A percentile compares a stretch with the other conserved stretches of the same genome.
phyloP scores from a whole-genome alignment of 75 land plant species.

The Larix kaempferi region DNA sequence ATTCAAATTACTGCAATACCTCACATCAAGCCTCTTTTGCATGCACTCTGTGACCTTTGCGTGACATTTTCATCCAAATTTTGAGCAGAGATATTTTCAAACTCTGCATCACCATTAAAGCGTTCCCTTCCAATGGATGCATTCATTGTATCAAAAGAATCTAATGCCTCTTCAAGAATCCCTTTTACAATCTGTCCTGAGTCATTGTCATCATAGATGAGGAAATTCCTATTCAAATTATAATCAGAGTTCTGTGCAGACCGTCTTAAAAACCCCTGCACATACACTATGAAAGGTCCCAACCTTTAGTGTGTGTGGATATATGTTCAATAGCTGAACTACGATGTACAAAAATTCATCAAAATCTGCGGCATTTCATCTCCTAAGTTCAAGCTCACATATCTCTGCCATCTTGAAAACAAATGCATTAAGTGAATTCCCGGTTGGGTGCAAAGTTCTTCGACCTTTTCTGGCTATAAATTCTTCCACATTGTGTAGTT shows the following conservation, averaged over 20 bases:
- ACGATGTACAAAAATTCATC: too few relatives aligned
- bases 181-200: constrained; percentile 16
- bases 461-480: constrained; percentile 2
- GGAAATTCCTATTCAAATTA: constrained; percentile 9
- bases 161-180: constrained; percentile 6
- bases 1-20: too few relatives aligned
- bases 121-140: background rate
- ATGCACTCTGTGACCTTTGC: background rate
- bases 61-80: background rate
- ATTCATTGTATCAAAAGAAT: background rate
- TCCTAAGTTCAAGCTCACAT: too few relatives aligned
- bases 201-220: constrained; percentile 18
- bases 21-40: too few relatives aligned
- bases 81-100: background rate
- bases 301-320: too few relatives aligned
- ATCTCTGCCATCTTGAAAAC: too few relatives aligned
- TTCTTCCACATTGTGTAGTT: background rate
- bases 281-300: too few relatives aligned
- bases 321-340: too few relatives aligned
- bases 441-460: background rate
- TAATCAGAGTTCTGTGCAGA: too few relatives aligned
- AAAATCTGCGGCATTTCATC: too few relatives aligned
- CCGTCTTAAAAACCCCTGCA: too few relatives aligned
- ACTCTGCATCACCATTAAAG: background rate
- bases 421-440: too few relatives aligned